Conservation (phyloP, 2,329 filamentous ascomycete genomes). For the Albophoma yamanashiensis region DNA sequence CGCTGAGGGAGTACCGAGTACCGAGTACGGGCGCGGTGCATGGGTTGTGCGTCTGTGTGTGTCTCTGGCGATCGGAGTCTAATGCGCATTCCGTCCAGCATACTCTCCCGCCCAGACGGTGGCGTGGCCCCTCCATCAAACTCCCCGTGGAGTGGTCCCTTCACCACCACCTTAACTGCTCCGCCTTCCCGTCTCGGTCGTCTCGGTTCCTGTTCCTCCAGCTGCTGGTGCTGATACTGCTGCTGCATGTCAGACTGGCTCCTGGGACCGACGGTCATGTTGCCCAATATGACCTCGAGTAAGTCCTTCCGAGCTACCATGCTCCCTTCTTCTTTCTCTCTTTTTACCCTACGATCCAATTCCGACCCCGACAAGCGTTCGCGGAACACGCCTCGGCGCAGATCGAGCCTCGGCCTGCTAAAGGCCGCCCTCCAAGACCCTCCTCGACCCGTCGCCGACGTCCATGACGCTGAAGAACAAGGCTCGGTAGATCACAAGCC, state of each 20-base stretch:
- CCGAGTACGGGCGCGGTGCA: background rate
- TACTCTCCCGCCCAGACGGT: background rate
- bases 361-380: constrained; percentile 12
- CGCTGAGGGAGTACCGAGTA: background rate
- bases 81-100: background rate
- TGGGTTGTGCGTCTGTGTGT: background rate
- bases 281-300: constrained; percentile 34
- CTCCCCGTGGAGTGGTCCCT: background rate
- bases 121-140: background rate
- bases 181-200: background rate
- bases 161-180: background rate
- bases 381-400: constrained; percentile 3
- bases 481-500: background rate
- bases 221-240: background rate
- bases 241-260: constrained; percentile 14
- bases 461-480: background rate
- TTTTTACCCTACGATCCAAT: constrained; percentile 20
- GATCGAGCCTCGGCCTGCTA: background rate
- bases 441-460: background rate
- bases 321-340: constrained; percentile 24
- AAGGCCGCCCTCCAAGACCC: background rate
- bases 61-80: background rate
- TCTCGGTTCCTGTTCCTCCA: background rate
- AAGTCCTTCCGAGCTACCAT: constrained; percentile 30
- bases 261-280: constrained; percentile 17